Evolutionary conservation across 2,329 filamentous ascomycete genomes (phyloP), one percentile per base, ranked within the genome.

Genomic region (Phyllosticta paracitricarpa): DNA sequence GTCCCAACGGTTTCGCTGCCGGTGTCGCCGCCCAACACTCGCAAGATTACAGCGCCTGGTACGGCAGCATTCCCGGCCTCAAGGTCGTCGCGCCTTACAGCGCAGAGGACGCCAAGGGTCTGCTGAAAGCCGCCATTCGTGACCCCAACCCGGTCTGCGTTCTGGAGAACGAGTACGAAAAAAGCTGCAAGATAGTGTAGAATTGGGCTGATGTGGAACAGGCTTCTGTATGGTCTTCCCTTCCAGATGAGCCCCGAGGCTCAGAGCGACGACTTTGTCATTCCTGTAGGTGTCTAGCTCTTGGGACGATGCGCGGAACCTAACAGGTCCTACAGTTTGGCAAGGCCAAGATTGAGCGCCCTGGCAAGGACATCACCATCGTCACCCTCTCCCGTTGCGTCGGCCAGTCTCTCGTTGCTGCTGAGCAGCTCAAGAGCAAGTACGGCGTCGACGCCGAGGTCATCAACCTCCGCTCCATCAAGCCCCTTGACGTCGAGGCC

Each of bases 221-320:
- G 82, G 71, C 78, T 87, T 66, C 75, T 99, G 74, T 99, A 99
- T 81, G 93, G 93, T 75, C 88, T 95, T 76, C 79, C 84, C 57
- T 99, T 99, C 85, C 91, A 91, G 70, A 96, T 99, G 91, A 96
- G 91, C 72, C 93, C 94, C 78, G 93, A 89, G 64, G 92, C 91
- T 63, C 94, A 97, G 79, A 93, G 89, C 79, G 88, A 90, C 75
- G 94, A 99, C 79, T 99, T 97, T 71, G 93, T 99, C 69, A 78
- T 99, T 69, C 94, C 94, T 68, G 78, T 80, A 76, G 64, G 76
- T 64, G 52, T 9, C 52, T 48, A 62, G 30, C 17, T 52, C 12
- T 33, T 9, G 4, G 12, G 52, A 55, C 22, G 48, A 14, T 56
- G 14, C 3, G 17, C 1, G 25, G 19, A 48, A 24, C 24, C 58